Evolutionary conservation across 1,284 basidiomycete species (phyloP), one percentile per base, ranked within the genome.

Genomic region (Bondarzewia mesenterica): DNA sequence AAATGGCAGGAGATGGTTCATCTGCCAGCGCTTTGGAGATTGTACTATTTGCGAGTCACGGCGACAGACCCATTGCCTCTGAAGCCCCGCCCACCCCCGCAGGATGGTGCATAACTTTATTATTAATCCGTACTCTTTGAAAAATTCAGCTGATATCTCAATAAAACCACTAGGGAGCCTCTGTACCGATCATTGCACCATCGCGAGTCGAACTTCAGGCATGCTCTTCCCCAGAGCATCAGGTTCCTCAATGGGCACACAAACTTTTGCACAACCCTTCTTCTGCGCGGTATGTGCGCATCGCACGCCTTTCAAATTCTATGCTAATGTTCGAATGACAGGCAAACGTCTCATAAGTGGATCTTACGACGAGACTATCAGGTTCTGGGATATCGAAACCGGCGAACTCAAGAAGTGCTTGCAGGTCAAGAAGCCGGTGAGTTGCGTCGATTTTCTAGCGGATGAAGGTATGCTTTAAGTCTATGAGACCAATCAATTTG

Each of bases 311-410:
- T n/a, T n/a, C n/a, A n/a, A n/a, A n/a, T n/a, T n/a, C n/a, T n/a
- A n/a, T n/a, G n/a, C n/a, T n/a, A n/a, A n/a, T n/a, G n/a, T n/a
- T n/a, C 6, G n/a, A 4, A 2, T 37, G 41, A 22, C 46, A 73
- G 75, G 84, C 36, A 85, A 87, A 58, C 72, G 85, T 14, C 72
- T 95, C 35, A 89, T 94, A 53, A 91, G 86, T 54, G 92, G 91
- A 15, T 89, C 85, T 39, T 93, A 93, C 59, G 92, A 94, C 54
- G 91, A 93, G 67, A 91, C 87, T 0, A 90, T 93, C 51, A 74
- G 90, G 6, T 86, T 93, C 64, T 93, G 90, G 90, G 85, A 91
- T 59, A 73, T 92, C 21, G 80, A 85, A 50, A 84, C 82, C 0
- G 88, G 85, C 5, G 82, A 85, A 60, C 81, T 88, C 74, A 83